Evolutionary conservation across 768 basidiomycete genomes (phyloP), one percentile per base, ranked within the genome.

Genomic region (Dacryopinax primogenitus): DNA sequence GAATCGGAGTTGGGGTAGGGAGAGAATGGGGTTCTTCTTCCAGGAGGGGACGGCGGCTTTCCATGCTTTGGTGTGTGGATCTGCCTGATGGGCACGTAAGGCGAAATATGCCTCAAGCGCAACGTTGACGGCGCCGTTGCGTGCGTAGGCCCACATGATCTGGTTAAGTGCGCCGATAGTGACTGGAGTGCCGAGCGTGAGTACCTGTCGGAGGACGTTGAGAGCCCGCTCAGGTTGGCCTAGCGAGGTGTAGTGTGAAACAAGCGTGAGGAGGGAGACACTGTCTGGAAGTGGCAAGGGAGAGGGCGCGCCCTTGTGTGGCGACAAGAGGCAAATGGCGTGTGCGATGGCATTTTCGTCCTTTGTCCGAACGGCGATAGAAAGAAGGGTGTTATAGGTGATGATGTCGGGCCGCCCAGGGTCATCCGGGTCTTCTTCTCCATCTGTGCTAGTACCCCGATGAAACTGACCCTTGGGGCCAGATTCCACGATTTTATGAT

Each of bases 81-180:
- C 79, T 3, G 73, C 67, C 28, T 78, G 69, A 63, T 84, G 83
- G 69, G 83, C 77, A 44, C 85, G 80, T 18, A 92, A 77, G 9
- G 85, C 69, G 33, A 81, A 81, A 69, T 90, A 92, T 33, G 92
- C 80, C 67, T 77, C 76, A 65, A 74, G 72, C 1, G 83, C 83
- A n/a, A 86, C 67, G 64, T 86, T 83, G 23, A 84, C 69, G 21
- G 79, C 81, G 15, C 77, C 74, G 62, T 79, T 79, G 36, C 76
- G 76, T 18, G 81, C 81, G 73, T 82, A 90, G 0, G 86, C 85
- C 84, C 84, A 87, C 9, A 92, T 75, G 69, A 82, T 83, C 6
- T 83, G 79, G 70, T 91, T 92, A 68, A 86, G 70, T 12, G 85
- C 86, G 37, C 86, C 86, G 23, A 87, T 68, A 6, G 83, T 83